phyloP scores from a whole-genome alignment of 371 early-diverging fungal genomes.

The Saksenaea vasiformis region DNA sequence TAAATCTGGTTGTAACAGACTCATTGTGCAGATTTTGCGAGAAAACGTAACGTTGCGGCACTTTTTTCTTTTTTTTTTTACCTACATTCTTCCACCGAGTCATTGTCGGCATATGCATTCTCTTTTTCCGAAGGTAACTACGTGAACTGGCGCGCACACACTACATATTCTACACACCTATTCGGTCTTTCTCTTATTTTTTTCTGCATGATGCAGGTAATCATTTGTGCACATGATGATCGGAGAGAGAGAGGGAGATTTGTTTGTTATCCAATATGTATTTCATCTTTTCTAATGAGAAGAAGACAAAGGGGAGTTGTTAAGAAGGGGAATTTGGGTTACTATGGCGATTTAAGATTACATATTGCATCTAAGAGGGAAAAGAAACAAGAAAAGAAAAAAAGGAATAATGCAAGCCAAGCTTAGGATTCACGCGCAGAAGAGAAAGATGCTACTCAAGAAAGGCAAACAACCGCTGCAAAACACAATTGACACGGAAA shows the following conservation, averaged over 20 bases:
- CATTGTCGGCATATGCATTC: neutral
- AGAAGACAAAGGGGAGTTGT: conserved; percentile 23
- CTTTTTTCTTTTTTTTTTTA: neutral
- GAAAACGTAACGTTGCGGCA: no score
- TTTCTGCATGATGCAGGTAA: neutral
- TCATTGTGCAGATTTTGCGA: neutral
- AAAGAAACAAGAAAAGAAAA: conserved; percentile 9
- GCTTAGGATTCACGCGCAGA: neutral
- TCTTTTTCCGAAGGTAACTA: neutral
- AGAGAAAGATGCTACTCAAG: neutral
- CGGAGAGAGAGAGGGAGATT: conserved; percentile 4
- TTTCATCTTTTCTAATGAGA: conserved; percentile 58
- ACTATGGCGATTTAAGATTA: no score
- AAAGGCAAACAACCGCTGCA: conserved; percentile 8
- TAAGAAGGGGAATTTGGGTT: neutral
- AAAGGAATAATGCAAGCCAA: neutral
- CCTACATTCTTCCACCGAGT: neutral
- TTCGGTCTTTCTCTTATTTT: neutral
- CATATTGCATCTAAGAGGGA: no score
- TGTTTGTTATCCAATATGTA: neutral
- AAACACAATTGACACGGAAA: conserved; percentile 8
- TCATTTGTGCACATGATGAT: neutral
- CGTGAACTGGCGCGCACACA: neutral
- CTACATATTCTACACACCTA: neutral
- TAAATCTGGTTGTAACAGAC: neutral